Evolutionary conservation across 495 filamentous ascomycete species (phyloP).

Genomic region (Penicillium arizonense): DNA sequence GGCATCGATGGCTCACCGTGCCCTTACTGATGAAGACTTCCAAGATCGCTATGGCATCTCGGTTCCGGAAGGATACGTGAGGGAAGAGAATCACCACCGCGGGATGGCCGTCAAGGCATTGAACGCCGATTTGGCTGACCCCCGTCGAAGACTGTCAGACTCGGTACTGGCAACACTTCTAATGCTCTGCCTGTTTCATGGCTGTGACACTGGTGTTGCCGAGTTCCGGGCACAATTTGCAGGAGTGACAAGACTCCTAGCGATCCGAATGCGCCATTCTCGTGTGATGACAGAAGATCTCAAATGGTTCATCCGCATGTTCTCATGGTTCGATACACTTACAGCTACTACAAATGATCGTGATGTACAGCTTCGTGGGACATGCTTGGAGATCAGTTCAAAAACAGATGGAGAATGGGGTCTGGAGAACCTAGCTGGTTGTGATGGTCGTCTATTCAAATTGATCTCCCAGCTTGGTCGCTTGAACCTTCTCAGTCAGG

Average conservation of each 20-base stretch:
- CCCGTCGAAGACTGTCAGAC: constrained; percentile 71
- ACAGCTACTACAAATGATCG: constrained; percentile 89
- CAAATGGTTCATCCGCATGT: constrained; percentile 93
- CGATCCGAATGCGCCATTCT: constrained; percentile 64
- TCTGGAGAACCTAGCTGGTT: constrained; percentile 84
- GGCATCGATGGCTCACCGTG: constrained; percentile 50
- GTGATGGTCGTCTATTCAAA: constrained; percentile 78
- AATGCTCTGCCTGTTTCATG: constrained; percentile 86
- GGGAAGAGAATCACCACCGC: constrained; percentile 83
- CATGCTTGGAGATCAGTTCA: constrained; percentile 64
- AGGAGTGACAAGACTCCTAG: constrained; percentile 87
- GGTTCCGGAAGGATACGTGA: constrained; percentile 35
- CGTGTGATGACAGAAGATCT: constrained; percentile 63
- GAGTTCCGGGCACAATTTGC: constrained; percentile 94
- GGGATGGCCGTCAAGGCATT: constrained; percentile 76
- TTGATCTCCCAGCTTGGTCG: constrained; percentile 75
- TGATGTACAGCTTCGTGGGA: constrained; percentile 79
- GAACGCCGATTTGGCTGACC: constrained; percentile 78
- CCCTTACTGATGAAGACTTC: constrained; percentile 39
- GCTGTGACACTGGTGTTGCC: constrained; percentile 87
- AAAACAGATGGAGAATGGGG: constrained; percentile 68
- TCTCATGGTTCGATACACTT: constrained; percentile 95
- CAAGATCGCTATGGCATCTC: constrained; percentile 36
- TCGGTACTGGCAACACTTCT: constrained; percentile 86
- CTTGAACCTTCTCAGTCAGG: constrained; percentile 85